These are phyloP conservation scores for Boletus rubroflammeus DNA, from an alignment of 768 basidiomycete species.

Conservation along the genomic window DNA sequence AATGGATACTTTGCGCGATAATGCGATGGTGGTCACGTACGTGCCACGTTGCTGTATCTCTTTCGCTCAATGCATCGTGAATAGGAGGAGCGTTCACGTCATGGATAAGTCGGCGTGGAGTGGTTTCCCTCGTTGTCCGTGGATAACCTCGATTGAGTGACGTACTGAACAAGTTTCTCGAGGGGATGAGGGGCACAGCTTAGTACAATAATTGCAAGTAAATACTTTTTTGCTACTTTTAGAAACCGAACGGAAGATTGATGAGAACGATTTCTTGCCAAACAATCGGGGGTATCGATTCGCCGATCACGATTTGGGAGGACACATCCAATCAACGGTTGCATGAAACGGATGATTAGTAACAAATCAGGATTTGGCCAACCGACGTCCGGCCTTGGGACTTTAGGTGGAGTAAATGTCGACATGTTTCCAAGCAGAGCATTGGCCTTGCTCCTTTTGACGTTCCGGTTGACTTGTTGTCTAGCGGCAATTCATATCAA, in stretches of 20 bases:
- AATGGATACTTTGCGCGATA: neutral
- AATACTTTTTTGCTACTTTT: neutral
- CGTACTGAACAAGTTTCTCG: neutral
- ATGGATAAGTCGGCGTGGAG: conserved; percentile 25
- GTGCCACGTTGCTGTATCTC: conserved; percentile 8
- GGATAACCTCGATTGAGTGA: conserved; percentile 10
- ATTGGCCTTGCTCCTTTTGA: neutral
- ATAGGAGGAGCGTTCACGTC: conserved; percentile 11
- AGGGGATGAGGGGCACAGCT: neutral
- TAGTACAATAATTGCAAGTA: neutral
- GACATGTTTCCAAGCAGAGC: neutral
- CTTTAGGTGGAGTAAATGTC: conserved; percentile 1
- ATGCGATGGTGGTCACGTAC: conserved; percentile 8
- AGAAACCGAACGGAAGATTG: neutral
- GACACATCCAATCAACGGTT: conserved; percentile 3
- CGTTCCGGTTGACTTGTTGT: neutral
- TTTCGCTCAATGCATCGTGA: conserved; percentile 1
- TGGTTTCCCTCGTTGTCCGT: conserved; percentile 14
- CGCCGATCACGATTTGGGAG: neutral
- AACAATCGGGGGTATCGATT: neutral
- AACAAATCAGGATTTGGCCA: neutral
- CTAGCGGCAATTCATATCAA: neutral
- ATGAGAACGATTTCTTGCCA: neutral
- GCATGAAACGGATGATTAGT: neutral
- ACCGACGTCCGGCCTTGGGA: neutral